Evolutionary conservation across 257 asterid genomes (phyloP).

Genomic region (Solanum ossicruentum): DNA sequence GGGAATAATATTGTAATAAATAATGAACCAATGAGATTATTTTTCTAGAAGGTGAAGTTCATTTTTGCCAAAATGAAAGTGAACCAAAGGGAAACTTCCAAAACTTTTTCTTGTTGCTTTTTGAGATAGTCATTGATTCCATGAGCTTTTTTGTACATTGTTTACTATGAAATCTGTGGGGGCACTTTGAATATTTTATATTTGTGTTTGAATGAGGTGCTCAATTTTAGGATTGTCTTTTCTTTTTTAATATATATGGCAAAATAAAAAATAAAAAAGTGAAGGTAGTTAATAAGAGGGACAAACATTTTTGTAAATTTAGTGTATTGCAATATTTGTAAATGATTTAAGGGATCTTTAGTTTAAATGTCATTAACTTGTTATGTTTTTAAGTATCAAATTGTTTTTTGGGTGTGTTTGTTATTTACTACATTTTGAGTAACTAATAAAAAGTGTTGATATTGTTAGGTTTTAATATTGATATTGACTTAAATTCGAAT

Average conservation of each 20-base stretch:
- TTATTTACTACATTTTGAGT: not conserved
- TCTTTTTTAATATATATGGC: not conserved
- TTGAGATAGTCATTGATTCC: not conserved
- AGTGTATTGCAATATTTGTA: not conserved
- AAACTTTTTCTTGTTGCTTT: not conserved
- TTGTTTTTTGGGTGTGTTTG: not conserved
- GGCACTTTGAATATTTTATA: not conserved
- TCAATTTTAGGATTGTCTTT: not conserved
- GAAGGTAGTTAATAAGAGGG: not conserved
- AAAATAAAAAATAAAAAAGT: not conserved
- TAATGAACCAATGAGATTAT: not conserved
- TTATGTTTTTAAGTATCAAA: not conserved
- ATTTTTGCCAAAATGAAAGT: not conserved
- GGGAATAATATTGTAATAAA: not conserved
- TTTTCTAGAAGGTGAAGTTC: not conserved
- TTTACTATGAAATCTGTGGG: not conserved
- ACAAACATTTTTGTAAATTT: not conserved
- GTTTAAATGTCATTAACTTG: not conserved
- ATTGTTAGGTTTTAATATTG: not conserved
- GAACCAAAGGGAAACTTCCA: not conserved
- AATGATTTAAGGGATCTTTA: not conserved
- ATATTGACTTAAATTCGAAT: not conserved
- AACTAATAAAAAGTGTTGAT: not conserved
- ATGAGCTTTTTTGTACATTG: not conserved
- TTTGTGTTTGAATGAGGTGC: not conserved